Conservation (phyloP, 139 green algal species). For the Protoeuglena noctilucae region DNA sequence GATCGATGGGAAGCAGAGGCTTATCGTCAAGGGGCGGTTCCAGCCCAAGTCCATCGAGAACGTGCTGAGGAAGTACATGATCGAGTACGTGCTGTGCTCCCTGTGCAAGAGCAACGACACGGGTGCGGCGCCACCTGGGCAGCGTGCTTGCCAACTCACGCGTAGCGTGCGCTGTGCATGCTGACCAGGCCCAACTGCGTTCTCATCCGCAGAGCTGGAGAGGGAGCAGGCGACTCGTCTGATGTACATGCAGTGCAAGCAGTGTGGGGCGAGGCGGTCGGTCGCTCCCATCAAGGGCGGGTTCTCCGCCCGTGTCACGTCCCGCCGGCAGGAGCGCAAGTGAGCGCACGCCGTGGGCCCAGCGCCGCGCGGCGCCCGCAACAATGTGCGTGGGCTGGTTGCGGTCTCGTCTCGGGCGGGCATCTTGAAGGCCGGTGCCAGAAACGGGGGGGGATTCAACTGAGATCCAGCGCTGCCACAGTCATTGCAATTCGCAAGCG, state of each 20-base stretch:
- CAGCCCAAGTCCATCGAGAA: conserved; percentile 95
- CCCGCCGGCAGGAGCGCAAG: neutral
- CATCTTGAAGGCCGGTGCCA: no score
- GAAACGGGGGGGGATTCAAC: no score
- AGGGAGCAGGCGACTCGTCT: conserved; percentile 66
- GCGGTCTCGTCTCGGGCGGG: no score
- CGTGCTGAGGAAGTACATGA: conserved; percentile 89
- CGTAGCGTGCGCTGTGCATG: conserved; percentile 25
- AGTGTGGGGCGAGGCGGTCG: conserved; percentile 72
- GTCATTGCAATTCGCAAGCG: no score
- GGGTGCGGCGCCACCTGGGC: no score
- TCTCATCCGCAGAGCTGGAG: no score
- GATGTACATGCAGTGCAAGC: conserved; percentile 80
- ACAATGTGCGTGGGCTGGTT: neutral
- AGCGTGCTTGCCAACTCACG: no score
- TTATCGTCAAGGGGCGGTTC: conserved; percentile 95
- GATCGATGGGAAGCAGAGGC: conserved; percentile 77
- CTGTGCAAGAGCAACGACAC: conserved; percentile 94
- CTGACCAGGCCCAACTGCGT: conserved; percentile 27
- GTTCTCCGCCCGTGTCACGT: conserved; percentile 65
- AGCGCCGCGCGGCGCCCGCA: no score
- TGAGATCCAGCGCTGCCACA: no score
- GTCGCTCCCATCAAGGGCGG: conserved; percentile 85
- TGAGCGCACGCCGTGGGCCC: no score
- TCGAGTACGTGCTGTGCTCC: conserved; percentile 96